Evolutionary conservation across 1,139 yeast species (phyloP), one percentile per base, ranked within the genome.

Genomic region (Taiozyma sp.): DNA sequence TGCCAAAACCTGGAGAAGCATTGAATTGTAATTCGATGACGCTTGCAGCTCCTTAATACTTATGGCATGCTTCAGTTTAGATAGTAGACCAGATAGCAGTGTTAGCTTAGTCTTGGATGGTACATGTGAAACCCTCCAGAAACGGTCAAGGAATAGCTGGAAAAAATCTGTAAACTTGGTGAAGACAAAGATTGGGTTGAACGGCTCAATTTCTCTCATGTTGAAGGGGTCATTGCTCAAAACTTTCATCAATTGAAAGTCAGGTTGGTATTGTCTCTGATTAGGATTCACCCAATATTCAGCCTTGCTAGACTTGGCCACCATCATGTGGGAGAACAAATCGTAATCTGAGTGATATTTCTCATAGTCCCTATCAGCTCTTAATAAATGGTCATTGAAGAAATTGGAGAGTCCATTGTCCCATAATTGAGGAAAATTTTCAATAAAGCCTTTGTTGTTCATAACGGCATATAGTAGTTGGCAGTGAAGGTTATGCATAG

Each of bases 181-280:
- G 39, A 56, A 50, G 1, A 59, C 37, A 1, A 47, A 26, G 1
- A 30, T 42, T 1, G 56, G 40, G 2, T 43, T 19, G 22, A 59
- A 34, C 0, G 56, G 48, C 21, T 50, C 54, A n/a, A 58, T 13
- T 0, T 55, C 58, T 26, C 37, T 51, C 11, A 57, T 1, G 3
- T 53, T 55, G n/a, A 60, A 42, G 1, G 48, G 30, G 4, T 61
- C 62, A 4, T 52, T 50, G 19, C 56, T 50, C 43, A 60, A 34
- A 5, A 54, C 46, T 42, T 51, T 56, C 3, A 49, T 44, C n/a
- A 55, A 39, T 39, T 52, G 51, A 30, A 47, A 46, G 2, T 39
- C 43, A 26, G 28, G 14, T 14, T 22, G 29, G 10, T 10, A 11
- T 40, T 40, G 28, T 21, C 37, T 37, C 19, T 45, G 24, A 26